A percentile compares a stretch with the other conserved stretches of the same genome.
Conservation (phyloP, 1,284 basidiomycete genomes). For the Ganoderma leucocontextum region DNA sequence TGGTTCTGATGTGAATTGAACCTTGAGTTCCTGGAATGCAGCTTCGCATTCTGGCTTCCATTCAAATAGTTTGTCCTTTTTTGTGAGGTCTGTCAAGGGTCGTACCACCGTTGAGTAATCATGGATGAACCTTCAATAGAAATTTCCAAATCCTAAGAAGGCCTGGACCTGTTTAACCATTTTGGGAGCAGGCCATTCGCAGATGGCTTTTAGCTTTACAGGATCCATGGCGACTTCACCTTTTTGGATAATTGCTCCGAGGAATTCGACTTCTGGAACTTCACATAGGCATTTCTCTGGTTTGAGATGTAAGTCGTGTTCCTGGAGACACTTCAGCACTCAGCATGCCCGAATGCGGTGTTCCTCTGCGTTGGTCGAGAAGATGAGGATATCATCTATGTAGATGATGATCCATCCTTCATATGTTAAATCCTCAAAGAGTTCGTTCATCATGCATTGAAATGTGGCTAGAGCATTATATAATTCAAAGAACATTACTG, state of each 20-base stretch:
- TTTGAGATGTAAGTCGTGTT: neutral
- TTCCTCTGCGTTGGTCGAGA: neutral
- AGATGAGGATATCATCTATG: constrained; percentile 18
- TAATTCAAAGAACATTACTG: constrained; percentile 19
- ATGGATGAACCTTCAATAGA: constrained; percentile 52
- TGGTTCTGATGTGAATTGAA: constrained; percentile 34
- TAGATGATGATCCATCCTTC: constrained; percentile 6
- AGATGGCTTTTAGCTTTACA: constrained; percentile 46
- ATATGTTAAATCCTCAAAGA: constrained; percentile 1
- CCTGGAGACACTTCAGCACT: neutral
- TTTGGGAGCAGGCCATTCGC: constrained; percentile 45
- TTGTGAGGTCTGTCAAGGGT: constrained; percentile 33
- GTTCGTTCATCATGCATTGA: constrained; percentile 15
- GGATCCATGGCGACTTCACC: constrained; percentile 46
- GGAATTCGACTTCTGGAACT: constrained; percentile 39
- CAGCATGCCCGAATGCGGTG: neutral
- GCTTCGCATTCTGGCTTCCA: constrained; percentile 31
- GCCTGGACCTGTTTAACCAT: constrained; percentile 39
- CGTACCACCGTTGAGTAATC: constrained; percentile 35
- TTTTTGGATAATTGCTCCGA: constrained; percentile 47
- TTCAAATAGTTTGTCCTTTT: constrained; percentile 33
- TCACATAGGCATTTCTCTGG: constrained; percentile 38
- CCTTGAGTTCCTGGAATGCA: constrained; percentile 45
- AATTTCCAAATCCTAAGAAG: constrained; percentile 55
- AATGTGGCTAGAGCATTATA: constrained; percentile 11